Evolutionary conservation across 2,329 filamentous ascomycete genomes (phyloP), one percentile per base, ranked within the genome.

Genomic region (Neofusicoccum parvum): DNA sequence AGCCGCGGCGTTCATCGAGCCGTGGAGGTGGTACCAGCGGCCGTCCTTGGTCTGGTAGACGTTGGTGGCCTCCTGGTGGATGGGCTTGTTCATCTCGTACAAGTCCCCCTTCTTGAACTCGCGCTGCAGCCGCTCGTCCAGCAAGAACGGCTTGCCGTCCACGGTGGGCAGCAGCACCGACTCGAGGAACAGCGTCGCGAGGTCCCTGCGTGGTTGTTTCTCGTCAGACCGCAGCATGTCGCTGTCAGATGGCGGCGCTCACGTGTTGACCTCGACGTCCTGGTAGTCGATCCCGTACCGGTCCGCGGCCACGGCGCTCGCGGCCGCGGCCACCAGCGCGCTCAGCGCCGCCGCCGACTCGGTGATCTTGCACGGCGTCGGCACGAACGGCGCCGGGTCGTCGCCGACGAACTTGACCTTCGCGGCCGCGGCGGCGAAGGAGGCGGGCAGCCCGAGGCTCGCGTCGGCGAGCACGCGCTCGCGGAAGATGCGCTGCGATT

Each of bases 191-290:
- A 83, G 70, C 56, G 77, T 74, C 20, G 82, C 78, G 69, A 82
- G 77, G 70, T 82, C 77, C 6, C 76, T 78, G 48, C 32, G 20
- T 5, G 27, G 5, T 5, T 32, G 27, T 7, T 5, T 32, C 27
- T 32, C 27, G 27, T 32, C 27, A 32, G 27, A 32, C 27, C 27
- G 5, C 27, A 7, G 6, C 5, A 23, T 23, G 0, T 23, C 23
- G 23, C 3, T 3, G 23, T 32, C 5, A 7, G 6, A 32, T 7
- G 5, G 27, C 27, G 27, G 27, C 27, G 27, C 75, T 70, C 60
- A 80, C 79, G 82, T 84, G 66, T 85, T 80, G 65, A 85, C 84
- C 0, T 76, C 73, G 6, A 82, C 74, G 20, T 79, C 73, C 17
- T 76, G 71, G 0, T 80, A 75, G 14, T 76, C 72, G 3, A 78